Evolutionary conservation across 805 yeast species (phyloP), one percentile per base, ranked within the genome.

Genomic region (Nakazawaea holstii): DNA sequence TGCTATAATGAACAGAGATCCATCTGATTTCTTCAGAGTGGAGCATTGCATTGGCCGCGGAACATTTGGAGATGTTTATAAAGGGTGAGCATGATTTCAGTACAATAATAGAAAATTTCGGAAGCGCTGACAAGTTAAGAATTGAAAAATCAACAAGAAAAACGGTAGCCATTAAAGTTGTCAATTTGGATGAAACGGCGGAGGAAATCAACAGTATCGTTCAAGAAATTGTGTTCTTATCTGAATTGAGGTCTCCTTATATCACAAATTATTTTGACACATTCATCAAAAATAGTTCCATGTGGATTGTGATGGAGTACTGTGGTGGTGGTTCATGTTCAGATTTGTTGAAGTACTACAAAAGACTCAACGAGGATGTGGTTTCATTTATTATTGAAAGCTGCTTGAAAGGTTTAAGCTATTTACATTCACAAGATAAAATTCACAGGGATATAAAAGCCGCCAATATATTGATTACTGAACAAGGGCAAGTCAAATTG

Each of bases 311-410:
- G 5, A 88, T 94, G 97, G 99, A 92, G 62, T 89, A 77, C 59
- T 94, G 98, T 64, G 96, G 92, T 10, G 97, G 95, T 28, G 97
- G 97, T 0, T 87, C 97, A 1, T 87, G 96, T 62, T 74, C 85
- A 1, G 95, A 87, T 57, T 70, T 89, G 47, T 59, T 92, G 37
- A 79, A 74, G 57, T 69, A 71, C 42, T 76, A 66, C 62, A 80
- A 76, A 30, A 64, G 59, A 27, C 64, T 90, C 39, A 66, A 66
- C 15, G 96, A 89, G 56, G 74, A 73, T 4, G 70, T 75, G 7
- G 82, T 81, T 5, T 74, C 85, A 1, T 79, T 70, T 52, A 80
- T 92, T 15, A 67, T 85, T 45, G 66, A 79, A 46, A 85, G 80
- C 41, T 80, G 83, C 0, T 69, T 88, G 27, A 66, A 67, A 43